These are phyloP conservation scores for Candida glucosophila DNA, from an alignment of 1,139 yeast species.

Conservation along the genomic window DNA sequence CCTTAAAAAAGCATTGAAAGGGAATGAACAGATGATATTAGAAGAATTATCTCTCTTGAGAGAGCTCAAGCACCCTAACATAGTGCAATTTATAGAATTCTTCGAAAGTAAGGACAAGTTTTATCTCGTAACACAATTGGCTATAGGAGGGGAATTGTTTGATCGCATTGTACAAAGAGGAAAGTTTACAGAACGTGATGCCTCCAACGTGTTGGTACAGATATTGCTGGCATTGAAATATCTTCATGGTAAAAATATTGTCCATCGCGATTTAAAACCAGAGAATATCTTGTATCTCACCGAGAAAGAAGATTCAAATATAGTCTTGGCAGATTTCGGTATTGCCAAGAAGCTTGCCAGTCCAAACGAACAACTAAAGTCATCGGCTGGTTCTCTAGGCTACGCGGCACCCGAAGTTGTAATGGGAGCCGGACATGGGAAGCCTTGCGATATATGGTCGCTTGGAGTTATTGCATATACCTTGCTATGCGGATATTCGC, in stretches of 20 bases:
- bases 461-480: constrained; percentile 89
- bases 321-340: constrained; percentile 89
- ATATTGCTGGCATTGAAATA: constrained; percentile 67
- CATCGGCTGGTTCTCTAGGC: constrained; percentile 86
- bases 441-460: constrained; percentile 91
- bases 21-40: constrained; percentile 60
- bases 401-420: constrained; percentile 93
- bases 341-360: constrained; percentile 67
- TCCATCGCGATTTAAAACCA: constrained; percentile 87
- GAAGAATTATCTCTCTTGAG: constrained; percentile 69
- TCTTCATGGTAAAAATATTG: constrained; percentile 66
- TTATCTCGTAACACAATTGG: constrained; percentile 68
- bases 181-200: constrained; percentile 78
- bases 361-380: constrained; percentile 56
- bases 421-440: constrained; percentile 72
- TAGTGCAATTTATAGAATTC: constrained; percentile 80
- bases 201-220: constrained; percentile 60
- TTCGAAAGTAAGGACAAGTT: constrained; percentile 77
- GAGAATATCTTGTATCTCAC: constrained; percentile 72
- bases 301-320: constrained; percentile 43
- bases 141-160: constrained; percentile 88
- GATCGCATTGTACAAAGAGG: constrained; percentile 75
- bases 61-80: constrained; percentile 66
- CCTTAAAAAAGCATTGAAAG: constrained; percentile 70
- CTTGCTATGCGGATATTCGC: constrained; percentile 84